A percentile compares a stretch with the other conserved stretches of the same genome.
Evolutionary conservation across 2,329 filamentous ascomycete species (phyloP).

Genomic region (Aspergillus clavatus): DNA sequence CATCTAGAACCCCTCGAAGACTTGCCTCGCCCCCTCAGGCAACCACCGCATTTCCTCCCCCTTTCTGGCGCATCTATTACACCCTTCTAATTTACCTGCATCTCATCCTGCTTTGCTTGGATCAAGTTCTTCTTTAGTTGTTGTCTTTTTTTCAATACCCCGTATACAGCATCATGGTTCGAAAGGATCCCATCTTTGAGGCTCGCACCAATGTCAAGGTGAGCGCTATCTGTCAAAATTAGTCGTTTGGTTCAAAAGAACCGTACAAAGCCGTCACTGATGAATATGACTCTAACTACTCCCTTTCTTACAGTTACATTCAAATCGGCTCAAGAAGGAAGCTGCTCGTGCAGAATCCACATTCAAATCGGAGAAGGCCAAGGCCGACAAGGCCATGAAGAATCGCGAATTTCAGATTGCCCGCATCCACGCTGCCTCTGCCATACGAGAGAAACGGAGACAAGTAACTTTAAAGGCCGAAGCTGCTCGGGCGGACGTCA

Average conservation of each 20-base stretch:
- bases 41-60: conserved; percentile 3
- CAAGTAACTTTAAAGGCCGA: conserved; percentile 43
- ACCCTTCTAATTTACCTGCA: not conserved
- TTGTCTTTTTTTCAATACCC: not conserved
- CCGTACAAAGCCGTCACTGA: too few relatives aligned
- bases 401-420: conserved; percentile 47
- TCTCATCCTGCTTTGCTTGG: not conserved
- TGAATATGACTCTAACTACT: too few relatives aligned
- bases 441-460: conserved; percentile 44
- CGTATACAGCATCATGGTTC: conserved; percentile 36
- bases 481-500: conserved; percentile 45
- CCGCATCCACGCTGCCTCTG: conserved; percentile 45
- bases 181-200: conserved; percentile 40
- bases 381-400: conserved; percentile 46
- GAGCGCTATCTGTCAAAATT: conserved; percentile 3
- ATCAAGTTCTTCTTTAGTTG: too few relatives aligned
- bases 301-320: conserved; percentile 36
- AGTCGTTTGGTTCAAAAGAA: too few relatives aligned
- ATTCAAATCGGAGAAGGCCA: conserved; percentile 45
- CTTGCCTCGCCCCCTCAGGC: too few relatives aligned
- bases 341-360: conserved; percentile 43
- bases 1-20: conserved; percentile 4
- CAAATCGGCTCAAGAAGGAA: conserved; percentile 46
- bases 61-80: not conserved
- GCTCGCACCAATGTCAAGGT: conserved; percentile 42